phyloP scores from a whole-genome alignment of 108 stramenopile genomes.

The Pseudonitzschia delicatissima region DNA sequence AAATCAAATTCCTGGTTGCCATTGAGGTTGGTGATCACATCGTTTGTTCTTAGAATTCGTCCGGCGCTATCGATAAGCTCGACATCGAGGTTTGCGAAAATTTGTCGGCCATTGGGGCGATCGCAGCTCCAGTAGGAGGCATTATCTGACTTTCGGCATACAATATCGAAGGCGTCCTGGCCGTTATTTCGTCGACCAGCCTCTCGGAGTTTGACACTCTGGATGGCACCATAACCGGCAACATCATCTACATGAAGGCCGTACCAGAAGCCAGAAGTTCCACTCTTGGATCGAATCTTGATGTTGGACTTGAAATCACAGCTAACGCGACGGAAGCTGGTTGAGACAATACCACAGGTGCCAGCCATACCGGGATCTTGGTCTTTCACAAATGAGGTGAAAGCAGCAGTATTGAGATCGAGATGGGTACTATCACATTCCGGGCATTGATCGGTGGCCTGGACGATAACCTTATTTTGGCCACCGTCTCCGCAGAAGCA shows the following conservation, averaged over 20 bases:
- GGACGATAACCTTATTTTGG: conserved; percentile 6
- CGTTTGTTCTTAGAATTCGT: not conserved
- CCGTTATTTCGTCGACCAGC: not conserved
- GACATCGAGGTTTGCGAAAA: conserved; percentile 8
- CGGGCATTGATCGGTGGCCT: conserved; percentile 21
- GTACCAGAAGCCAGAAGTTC: conserved; percentile 17
- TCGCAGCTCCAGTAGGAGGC: conserved; percentile 16
- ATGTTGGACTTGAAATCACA: conserved; percentile 15
- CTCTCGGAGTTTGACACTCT: not conserved
- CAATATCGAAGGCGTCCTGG: not conserved
- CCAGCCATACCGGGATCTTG: conserved; percentile 14
- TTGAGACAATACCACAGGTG: conserved; percentile 20
- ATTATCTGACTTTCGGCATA: conserved; percentile 12
- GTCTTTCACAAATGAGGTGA: conserved; percentile 10
- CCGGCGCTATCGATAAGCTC: conserved; percentile 12
- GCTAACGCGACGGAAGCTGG: not conserved
- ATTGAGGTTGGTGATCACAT: conserved; percentile 7
- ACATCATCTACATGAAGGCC: conserved; percentile 21
- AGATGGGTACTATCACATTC: conserved; percentile 11
- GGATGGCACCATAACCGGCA: conserved; percentile 20
- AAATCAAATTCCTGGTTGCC: conserved; percentile 17
- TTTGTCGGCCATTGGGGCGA: not conserved
- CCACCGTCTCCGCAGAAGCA: conserved; percentile 16
- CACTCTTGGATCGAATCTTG: conserved; percentile 21
- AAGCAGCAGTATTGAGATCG: conserved; percentile 18